Evolutionary conservation across 257 asterid genomes (phyloP).

Genomic region (Anisodus tanguticus): DNA sequence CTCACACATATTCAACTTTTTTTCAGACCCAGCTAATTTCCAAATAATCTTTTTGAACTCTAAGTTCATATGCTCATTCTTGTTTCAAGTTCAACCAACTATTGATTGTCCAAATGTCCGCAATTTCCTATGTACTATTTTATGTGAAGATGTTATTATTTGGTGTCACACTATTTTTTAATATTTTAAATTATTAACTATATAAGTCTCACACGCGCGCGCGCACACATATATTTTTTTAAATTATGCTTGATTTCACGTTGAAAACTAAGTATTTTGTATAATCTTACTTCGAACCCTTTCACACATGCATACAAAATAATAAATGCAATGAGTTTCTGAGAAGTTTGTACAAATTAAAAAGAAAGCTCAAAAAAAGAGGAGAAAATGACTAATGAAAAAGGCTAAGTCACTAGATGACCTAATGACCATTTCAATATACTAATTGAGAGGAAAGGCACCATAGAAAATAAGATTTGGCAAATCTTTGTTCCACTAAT

Average conservation of each 20-base stretch:
- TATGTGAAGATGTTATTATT: background rate
- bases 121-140: background rate
- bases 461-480: constrained; percentile 49
- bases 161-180: background rate
- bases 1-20: no score
- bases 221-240: no score
- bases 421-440: constrained; percentile 27
- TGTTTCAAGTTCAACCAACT: no score
- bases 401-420: constrained; percentile 22
- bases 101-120: background rate
- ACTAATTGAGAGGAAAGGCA: constrained; percentile 1
- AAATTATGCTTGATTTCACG: no score
- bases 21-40: no score
- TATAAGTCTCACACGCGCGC: no score
- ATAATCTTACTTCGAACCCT: background rate
- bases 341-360: background rate
- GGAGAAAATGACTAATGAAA: constrained; percentile 2
- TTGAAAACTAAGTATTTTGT: background rate
- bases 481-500: constrained; percentile 47
- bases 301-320: background rate
- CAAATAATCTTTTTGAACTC: background rate
- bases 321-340: background rate
- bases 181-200: background rate
- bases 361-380: background rate
- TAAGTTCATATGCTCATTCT: no score